phyloP scores from a whole-genome alignment of 352 stramenopile genomes.

The Phytophthora parvispora region DNA sequence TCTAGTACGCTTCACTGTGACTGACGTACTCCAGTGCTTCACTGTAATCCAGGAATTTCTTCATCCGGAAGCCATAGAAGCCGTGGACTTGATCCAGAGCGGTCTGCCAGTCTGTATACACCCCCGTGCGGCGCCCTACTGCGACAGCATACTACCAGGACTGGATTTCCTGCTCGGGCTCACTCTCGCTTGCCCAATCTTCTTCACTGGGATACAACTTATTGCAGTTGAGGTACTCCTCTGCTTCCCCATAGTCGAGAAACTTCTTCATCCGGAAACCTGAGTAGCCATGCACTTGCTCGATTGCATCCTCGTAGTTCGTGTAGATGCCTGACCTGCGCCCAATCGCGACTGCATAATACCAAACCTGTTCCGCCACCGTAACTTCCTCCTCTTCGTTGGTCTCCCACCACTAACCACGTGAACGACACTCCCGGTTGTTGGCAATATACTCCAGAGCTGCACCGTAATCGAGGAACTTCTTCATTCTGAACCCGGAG shows the following conservation, averaged over 20 bases:
- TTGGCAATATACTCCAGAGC: background rate
- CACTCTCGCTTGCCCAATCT: background rate
- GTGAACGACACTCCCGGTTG: background rate
- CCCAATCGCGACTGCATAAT: conserved; percentile 64
- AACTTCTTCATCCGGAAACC: conserved; percentile 75
- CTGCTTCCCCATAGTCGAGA: conserved; percentile 42
- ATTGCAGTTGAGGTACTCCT: conserved; percentile 17
- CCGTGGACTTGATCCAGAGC: conserved; percentile 51
- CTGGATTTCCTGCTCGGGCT: background rate
- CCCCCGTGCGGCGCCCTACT: conserved; percentile 45
- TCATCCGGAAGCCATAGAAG: conserved; percentile 50
- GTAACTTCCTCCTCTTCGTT: conserved; percentile 2
- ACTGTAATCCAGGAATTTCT: conserved; percentile 60
- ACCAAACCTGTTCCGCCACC: background rate
- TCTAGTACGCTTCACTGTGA: background rate
- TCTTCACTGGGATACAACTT: conserved; percentile 10
- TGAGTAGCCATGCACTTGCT: conserved; percentile 58
- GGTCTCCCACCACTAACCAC: background rate
- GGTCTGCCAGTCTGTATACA: conserved; percentile 57
- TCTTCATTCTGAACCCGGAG: conserved; percentile 8
- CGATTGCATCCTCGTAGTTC: conserved; percentile 1
- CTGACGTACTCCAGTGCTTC: conserved; percentile 47
- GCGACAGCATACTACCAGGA: conserved; percentile 65
- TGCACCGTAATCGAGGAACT: conserved; percentile 5
- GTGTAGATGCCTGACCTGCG: conserved; percentile 54